Percentiles rank a stretch among this genome's conserved stretches.
These are phyloP conservation scores for Phytopythium oedochilum DNA, from an alignment of 352 stramenopile species.

Conservation along the genomic window DNA sequence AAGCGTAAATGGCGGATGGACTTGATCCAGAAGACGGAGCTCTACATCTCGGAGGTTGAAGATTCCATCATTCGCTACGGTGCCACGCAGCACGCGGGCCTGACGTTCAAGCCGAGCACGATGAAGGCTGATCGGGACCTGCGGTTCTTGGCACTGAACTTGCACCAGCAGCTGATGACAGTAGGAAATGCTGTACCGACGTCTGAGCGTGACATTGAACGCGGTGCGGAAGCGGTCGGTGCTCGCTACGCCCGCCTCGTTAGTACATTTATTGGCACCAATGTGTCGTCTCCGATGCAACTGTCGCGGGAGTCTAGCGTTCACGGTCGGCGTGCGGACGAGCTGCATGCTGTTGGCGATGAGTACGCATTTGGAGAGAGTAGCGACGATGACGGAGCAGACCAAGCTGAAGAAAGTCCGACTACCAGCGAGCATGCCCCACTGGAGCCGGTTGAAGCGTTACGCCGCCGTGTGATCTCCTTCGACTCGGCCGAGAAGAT, in stretches of 20 bases:
- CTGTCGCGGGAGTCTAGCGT: conserved; percentile 22
- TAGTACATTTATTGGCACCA: conserved; percentile 49
- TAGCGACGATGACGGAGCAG: conserved; percentile 6
- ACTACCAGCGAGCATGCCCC: conserved; percentile 8
- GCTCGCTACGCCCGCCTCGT: conserved; percentile 46
- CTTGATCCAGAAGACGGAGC: conserved; percentile 69
- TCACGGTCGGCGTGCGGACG: conserved; percentile 20
- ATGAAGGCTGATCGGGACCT: conserved; percentile 82
- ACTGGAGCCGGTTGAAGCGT: conserved; percentile 51
- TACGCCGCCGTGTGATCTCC: conserved; percentile 65
- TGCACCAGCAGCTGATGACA: conserved; percentile 82
- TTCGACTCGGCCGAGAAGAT: conserved; percentile 77
- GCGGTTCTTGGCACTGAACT: conserved; percentile 76
- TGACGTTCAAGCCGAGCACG: conserved; percentile 85
- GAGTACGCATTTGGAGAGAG: conserved; percentile 22
- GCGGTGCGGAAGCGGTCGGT: conserved; percentile 29
- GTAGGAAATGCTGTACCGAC: conserved; percentile 66
- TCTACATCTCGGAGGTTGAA: conserved; percentile 79
- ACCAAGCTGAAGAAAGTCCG: conserved; percentile 10
- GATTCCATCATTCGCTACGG: conserved; percentile 74
- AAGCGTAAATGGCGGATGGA: conserved; percentile 77
- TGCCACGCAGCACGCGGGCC: conserved; percentile 49
- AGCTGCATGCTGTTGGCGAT: conserved; percentile 25
- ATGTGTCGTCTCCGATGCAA: conserved; percentile 34
- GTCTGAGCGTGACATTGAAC: conserved; percentile 45